These are phyloP conservation scores for Purpureocillium takamizusanense DNA, from an alignment of 2,329 filamentous ascomycete genomes.

Conservation along the genomic window DNA sequence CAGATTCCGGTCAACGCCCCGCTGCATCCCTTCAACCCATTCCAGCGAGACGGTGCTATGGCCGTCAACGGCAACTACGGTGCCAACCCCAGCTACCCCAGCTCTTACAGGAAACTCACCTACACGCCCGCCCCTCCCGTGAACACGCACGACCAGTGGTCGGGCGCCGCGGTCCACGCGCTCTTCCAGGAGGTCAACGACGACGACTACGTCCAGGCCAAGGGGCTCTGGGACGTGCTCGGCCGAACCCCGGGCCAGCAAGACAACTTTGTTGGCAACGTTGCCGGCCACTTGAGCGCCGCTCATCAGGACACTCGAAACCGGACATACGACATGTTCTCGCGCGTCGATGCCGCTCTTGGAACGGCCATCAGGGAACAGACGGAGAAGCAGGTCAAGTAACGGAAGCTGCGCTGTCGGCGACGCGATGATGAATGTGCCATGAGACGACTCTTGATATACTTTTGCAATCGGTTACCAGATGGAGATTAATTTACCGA, in stretches of 20 bases:
- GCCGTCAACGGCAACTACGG: slow-evolving; percentile 58
- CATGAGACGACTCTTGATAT: no score
- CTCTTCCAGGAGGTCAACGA: slow-evolving; percentile 36
- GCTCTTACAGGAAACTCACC: slow-evolving; percentile 35
- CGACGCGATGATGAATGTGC: slow-evolving; percentile 1
- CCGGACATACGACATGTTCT: slow-evolving; percentile 53
- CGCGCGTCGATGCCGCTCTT: slow-evolving; percentile 42
- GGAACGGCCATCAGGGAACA: slow-evolving; percentile 41
- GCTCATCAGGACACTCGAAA: slow-evolving; percentile 46
- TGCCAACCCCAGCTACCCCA: slow-evolving; percentile 48
- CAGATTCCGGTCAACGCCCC: slow-evolving; percentile 55
- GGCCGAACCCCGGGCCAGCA: slow-evolving; percentile 45
- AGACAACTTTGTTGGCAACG: slow-evolving; percentile 50
- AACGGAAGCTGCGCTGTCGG: not conserved
- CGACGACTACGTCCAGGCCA: slow-evolving; percentile 41
- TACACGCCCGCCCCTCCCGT: slow-evolving; percentile 32
- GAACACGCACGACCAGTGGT: slow-evolving; percentile 37
- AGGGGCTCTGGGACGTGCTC: slow-evolving; percentile 38
- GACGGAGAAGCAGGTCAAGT: slow-evolving; percentile 37
- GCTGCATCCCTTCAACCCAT: slow-evolving; percentile 51
- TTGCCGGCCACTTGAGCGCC: slow-evolving; percentile 45
- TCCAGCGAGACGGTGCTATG: slow-evolving; percentile 67
- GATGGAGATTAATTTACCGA: no score
- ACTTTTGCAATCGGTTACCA: no score
- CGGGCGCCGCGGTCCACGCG: slow-evolving; percentile 31